Base-by-base conservation (phyloP, 129 eudicot genomes). In the Cynara cardunculus region DNA sequence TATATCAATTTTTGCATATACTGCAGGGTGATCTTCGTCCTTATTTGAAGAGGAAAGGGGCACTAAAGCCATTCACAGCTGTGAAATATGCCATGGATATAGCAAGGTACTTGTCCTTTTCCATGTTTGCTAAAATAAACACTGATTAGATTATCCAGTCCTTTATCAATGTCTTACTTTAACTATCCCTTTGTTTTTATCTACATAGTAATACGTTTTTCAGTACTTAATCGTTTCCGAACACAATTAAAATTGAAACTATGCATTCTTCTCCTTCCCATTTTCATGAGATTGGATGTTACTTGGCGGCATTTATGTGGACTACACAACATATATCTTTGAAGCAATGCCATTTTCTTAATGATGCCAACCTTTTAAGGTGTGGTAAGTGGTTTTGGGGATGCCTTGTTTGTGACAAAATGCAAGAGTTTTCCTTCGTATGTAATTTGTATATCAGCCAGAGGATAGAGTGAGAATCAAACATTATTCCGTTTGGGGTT, bases 21-120 rank as follows among this genome's bases (percentile, higher is more conserved):
- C 73, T 84, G 66, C 85, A 95, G 99, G 99, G 97, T 46, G 99
- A 92, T 82, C 93, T 92, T 75, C 83, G 80, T 82, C 86, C 80
- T 79, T 95, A 78, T 82, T 70, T 95, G 84, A 87, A 90, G 71
- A 80, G 77, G 72, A 90, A 84, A 85, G 95, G 93, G 68, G 64
- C 93, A 31, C 86, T 95, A 79, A 95, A 88, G 85, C 90, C 97
- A 21, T 67, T 83, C 39, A 89, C 86, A 71, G 97, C 97, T 74
- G 78, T 95, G 75, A 83, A 82, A 83, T 87, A 84, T 71, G 97
- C 94, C n/a, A 85, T 95, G 87, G 99, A 95, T 86, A 92, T 95
- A 65, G 97, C 97, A 77, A 92, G 99, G 99, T 95, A 32, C 21
- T 71, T 46, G 14, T 74, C 76, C 2, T 39, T 71, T 77, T 27